phyloP scores from a whole-genome alignment of 208 protist genomes.

The Trypanosoma platydactyli region DNA sequence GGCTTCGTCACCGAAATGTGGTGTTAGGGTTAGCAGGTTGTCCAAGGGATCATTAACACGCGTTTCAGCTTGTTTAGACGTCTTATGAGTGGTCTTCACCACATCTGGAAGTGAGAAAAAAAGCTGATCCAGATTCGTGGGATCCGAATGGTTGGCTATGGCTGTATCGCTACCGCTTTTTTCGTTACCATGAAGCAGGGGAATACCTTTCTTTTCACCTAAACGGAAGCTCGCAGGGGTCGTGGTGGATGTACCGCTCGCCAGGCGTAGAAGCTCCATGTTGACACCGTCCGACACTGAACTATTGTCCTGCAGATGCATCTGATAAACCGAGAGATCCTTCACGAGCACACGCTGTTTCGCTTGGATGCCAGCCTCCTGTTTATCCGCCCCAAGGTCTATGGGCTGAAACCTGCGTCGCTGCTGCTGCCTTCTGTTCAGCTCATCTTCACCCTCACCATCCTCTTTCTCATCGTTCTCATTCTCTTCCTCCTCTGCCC shows the following conservation, averaged over 20 bases:
- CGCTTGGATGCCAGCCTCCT: constrained; percentile 59
- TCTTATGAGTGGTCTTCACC: constrained; percentile 2
- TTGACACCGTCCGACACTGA: constrained; percentile 19
- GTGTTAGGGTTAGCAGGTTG: constrained; percentile 17
- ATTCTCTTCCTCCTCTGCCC: constrained; percentile 23
- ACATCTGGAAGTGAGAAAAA: constrained; percentile 40
- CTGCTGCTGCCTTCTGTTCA: neutral
- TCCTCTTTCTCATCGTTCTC: constrained; percentile 22
- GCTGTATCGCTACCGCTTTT: neutral
- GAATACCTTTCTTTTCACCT: constrained; percentile 9
- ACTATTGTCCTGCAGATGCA: neutral
- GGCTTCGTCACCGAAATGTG: neutral
- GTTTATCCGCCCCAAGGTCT: constrained; percentile 68
- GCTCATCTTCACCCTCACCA: neutral
- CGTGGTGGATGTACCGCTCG: constrained; percentile 5
- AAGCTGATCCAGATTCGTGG: constrained; percentile 38
- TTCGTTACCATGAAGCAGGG: neutral
- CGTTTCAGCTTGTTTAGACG: neutral
- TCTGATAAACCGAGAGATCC: constrained; percentile 34
- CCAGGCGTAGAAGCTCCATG: constrained; percentile 20
- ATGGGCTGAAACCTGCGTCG: constrained; percentile 51
- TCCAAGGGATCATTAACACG: constrained; percentile 18
- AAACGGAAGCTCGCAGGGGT: neutral
- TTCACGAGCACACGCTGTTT: constrained; percentile 64
- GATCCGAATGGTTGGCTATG: neutral